Evolutionary conservation across 2,329 filamentous ascomycete species (phyloP).

Genomic region (Furcasterigmium sp.): DNA sequence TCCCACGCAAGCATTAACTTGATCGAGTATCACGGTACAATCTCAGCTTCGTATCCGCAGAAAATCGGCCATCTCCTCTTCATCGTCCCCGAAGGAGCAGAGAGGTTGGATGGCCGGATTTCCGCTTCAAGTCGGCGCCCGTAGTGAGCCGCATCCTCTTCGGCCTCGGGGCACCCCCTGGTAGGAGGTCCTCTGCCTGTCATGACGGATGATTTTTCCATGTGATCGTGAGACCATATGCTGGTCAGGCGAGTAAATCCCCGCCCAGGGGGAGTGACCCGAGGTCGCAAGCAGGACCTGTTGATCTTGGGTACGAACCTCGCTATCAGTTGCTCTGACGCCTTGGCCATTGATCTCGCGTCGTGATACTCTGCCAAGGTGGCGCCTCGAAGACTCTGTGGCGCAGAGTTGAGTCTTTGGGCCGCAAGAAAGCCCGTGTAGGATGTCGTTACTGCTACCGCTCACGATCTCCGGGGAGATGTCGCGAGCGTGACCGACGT

Average conservation of each 20-base stretch:
- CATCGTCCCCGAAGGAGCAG: slow-evolving; percentile 6
- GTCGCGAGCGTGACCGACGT: slow-evolving; percentile 14
- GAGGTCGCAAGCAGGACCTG: slow-evolving; percentile 11
- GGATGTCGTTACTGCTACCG: slow-evolving; percentile 48
- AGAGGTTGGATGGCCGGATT: slow-evolving; percentile 46
- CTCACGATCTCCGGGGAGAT: slow-evolving; percentile 41
- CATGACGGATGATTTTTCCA: slow-evolving; percentile 2
- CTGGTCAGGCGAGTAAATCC: slow-evolving; percentile 8
- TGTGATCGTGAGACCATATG: slow-evolving; percentile 4
- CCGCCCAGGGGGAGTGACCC: neutral
- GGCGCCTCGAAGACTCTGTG: neutral
- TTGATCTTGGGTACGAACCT: slow-evolving; percentile 35
- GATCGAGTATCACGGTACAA: slow-evolving; percentile 95
- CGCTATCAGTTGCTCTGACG: slow-evolving; percentile 14
- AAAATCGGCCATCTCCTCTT: slow-evolving; percentile 31
- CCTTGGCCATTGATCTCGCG: slow-evolving; percentile 10
- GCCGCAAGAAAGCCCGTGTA: neutral
- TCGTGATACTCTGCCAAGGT: neutral
- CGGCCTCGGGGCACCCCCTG: slow-evolving; percentile 3
- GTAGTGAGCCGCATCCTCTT: slow-evolving; percentile 69
- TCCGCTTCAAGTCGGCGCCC: slow-evolving; percentile 64
- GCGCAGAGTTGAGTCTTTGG: neutral
- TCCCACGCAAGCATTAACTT: slow-evolving; percentile 99
- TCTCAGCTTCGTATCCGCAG: slow-evolving; percentile 73
- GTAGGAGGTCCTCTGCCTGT: neutral